Base-by-base conservation (phyloP, 768 basidiomycete species). In the Mycena crocata region DNA sequence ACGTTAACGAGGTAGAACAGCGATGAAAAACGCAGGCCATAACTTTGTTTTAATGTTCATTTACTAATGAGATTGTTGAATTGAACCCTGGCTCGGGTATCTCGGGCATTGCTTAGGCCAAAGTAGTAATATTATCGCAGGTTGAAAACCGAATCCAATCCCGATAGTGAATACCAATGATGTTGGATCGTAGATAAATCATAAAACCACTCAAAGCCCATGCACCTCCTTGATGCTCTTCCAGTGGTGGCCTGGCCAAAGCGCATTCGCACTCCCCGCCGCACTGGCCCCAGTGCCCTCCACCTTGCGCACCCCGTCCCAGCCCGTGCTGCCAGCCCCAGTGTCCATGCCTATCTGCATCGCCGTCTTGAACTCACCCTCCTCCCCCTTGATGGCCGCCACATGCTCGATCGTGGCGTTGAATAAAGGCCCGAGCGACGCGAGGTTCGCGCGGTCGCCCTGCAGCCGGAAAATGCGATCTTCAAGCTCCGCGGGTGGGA, bases 391-490 rank as follows among this genome's bases (percentile, higher is more conserved):
- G 32, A 72, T 54, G 12, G 49, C 28, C 24, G 68, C 67, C 48
- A 72, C 73, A 19, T 62, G 54, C 23, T 66, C 70, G n/a, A 62
- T 46, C n/a, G 68, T 55, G 34, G 67, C 68, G 32, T 62, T 55
- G 68, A 67, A 79, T 66, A 46, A 72, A 64, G 5, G 73, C 26
- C 65, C 80, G 40, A 78, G 59, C 0, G 75, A 67, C 17, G 68
- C 54, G 12, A 78, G 71, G 8, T 74, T 71, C 10, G 52, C 72
- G 6, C 78, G 76, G 39, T 82, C 76, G n/a, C 80, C 81, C 59
- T 82, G 66, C 32, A 81, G 73, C 34, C 79, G 80, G 72, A 81
- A 79, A 7, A 77, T 77, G 5, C 61, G 71, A 59, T 82, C 64
- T 12, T 75, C 71, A 21, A 79, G 74, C 26, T 72, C 62, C n/a